phyloP scores from a whole-genome alignment of 2,329 filamentous ascomycete genomes.

The Ceratocystis albifundus region DNA sequence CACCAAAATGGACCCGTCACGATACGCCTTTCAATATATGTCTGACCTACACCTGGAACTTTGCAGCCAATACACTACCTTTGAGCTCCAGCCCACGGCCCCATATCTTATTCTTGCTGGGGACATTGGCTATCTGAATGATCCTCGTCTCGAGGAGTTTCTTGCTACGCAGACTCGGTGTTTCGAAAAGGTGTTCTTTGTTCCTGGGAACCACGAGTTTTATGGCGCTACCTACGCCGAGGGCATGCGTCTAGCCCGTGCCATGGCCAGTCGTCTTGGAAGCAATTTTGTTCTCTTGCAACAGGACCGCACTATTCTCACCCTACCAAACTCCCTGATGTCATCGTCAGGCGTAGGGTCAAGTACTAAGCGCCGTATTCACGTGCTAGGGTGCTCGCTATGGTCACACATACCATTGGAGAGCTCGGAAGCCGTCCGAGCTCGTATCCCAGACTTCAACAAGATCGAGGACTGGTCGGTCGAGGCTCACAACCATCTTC shows the following conservation, averaged over 20 bases:
- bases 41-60: slow-evolving; percentile 43
- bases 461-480: slow-evolving; percentile 43
- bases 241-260: slow-evolving; percentile 32
- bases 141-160: slow-evolving; percentile 32
- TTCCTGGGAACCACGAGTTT: slow-evolving; percentile 46
- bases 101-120: slow-evolving; percentile 39
- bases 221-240: slow-evolving; percentile 35
- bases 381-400: slow-evolving; percentile 45
- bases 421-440: slow-evolving; percentile 32
- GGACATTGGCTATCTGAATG: slow-evolving; percentile 36
- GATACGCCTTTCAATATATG: slow-evolving; percentile 26
- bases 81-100: slow-evolving; percentile 33
- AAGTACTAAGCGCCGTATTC: slow-evolving; percentile 12
- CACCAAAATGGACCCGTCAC: slow-evolving; percentile 14
- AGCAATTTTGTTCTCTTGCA: slow-evolving; percentile 38
- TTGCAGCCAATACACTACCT: slow-evolving; percentile 35
- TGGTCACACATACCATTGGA: slow-evolving; percentile 41
- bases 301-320: slow-evolving; percentile 31
- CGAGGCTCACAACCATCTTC: slow-evolving; percentile 38
- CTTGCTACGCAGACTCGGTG: slow-evolving; percentile 33
- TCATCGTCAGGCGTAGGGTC: not conserved
- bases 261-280: slow-evolving; percentile 32
- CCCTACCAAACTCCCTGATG: slow-evolving; percentile 24
- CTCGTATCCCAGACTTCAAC: slow-evolving; percentile 42
- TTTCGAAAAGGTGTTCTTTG: slow-evolving; percentile 37